Evolutionary conservation across 805 yeast species (phyloP), one percentile per base, ranked within the genome.

Genomic region (Yarrowia deformans): DNA sequence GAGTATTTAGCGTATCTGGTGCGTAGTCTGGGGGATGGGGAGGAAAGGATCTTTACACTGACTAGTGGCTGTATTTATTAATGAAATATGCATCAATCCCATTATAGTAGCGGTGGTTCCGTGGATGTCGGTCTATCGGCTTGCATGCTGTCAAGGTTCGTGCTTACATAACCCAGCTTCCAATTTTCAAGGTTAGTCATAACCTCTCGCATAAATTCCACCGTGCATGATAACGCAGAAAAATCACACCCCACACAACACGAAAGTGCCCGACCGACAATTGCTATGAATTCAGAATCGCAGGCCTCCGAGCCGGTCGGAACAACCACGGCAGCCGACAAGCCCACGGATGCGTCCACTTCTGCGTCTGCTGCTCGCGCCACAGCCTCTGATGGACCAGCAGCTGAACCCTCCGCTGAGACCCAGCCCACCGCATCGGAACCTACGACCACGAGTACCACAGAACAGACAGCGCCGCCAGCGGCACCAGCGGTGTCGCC

Each of bases 191-290:
- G 29, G 29, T 23, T 23, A 23, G 29, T 52, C 56, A 35, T 52
- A 52, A 52, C 14, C 56, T 52, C 23, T 34, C 67, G 18, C 40
- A 39, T 16, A 46, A 56, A 39, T 61, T 43, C 35, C 60, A 37
- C 5, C 35, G 50, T 14, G 69, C 70, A 32, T 67, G 70, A 29
- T 63, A 54, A 29, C 55, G 46, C 48, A 52, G 37, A 50, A 64
- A 43, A 49, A 69, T 37, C 70, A 48, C 42, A 23, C 46, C 39
- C 40, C 67, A 50, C 19, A 69, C 48, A 32, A 45, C 45, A 52
- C 46, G 19, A 49, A 29, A 14, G 37, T 8, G 39, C 18, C 4
- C 5, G 19, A 23, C 4, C 37, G 18, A 39, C 60, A 29, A 50
- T 34, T 49, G 67, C 40, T 23, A 64, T 49, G 61, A 52, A 35